Evolutionary conservation across 2,329 filamentous ascomycete species (phyloP).

Genomic region (Acarospora socialis): DNA sequence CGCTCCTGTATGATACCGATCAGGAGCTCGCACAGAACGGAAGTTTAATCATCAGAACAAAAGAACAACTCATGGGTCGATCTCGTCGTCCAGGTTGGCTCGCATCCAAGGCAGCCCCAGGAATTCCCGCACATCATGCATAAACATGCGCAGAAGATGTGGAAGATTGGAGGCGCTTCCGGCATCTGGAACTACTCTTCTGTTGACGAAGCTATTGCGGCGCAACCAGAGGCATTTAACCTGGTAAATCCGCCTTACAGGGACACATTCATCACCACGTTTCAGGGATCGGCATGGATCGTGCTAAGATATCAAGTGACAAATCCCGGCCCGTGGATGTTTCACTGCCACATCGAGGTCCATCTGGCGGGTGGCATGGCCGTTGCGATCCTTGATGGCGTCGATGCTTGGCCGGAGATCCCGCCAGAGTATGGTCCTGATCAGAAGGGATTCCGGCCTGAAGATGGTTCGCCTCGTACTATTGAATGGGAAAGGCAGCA

Average conservation of each 20-base stretch:
- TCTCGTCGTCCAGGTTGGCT: slow-evolving; percentile 21
- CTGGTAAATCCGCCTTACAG: slow-evolving; percentile 28
- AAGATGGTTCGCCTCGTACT: neutral
- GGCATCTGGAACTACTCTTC: slow-evolving; percentile 27
- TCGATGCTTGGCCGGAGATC: slow-evolving; percentile 32
- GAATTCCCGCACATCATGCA: slow-evolving; percentile 32
- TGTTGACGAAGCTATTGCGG: slow-evolving; percentile 27
- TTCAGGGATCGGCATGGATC: slow-evolving; percentile 24
- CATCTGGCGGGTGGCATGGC: slow-evolving; percentile 36
- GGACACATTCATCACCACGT: slow-evolving; percentile 27
- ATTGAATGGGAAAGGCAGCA: too few relatives aligned
- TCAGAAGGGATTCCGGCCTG: neutral
- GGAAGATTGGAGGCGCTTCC: slow-evolving; percentile 27
- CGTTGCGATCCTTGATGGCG: slow-evolving; percentile 33
- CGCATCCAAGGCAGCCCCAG: slow-evolving; percentile 12
- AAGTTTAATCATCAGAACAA: slow-evolving; percentile 20
- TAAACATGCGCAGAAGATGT: slow-evolving; percentile 34
- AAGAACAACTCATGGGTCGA: slow-evolving; percentile 27
- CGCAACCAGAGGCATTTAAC: slow-evolving; percentile 30
- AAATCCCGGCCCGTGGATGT: slow-evolving; percentile 33
- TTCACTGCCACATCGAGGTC: slow-evolving; percentile 38
- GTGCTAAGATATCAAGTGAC: slow-evolving; percentile 32
- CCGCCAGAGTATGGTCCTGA: slow-evolving; percentile 17
- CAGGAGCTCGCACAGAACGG: slow-evolving; percentile 16
- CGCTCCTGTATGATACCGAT: slow-evolving; percentile 22